Evolutionary conservation across 352 stramenopile species (phyloP).

Genomic region (Discostella stelligera): DNA sequence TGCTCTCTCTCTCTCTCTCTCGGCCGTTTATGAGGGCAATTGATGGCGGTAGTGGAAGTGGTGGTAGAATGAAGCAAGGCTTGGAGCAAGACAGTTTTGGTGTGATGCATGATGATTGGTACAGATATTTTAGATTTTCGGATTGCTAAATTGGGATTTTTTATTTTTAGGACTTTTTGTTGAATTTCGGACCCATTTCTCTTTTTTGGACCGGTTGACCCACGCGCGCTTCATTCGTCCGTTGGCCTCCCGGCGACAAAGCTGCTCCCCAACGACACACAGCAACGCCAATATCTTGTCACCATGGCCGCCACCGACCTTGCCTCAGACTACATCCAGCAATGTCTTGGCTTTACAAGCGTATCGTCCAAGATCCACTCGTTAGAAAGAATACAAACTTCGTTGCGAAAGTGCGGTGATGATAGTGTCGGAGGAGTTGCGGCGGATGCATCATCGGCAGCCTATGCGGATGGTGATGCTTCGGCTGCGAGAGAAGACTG

Average conservation of each 20-base stretch:
- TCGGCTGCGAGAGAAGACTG: neutral
- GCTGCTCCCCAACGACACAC: too few species aligned
- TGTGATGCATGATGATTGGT: neutral
- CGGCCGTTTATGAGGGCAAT: neutral
- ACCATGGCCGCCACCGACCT: slow-evolving; percentile 12
- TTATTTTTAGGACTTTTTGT: too few species aligned
- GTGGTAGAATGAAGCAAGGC: neutral
- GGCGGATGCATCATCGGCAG: neutral
- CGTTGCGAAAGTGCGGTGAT: neutral
- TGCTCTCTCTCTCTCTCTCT: too few species aligned
- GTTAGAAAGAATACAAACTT: neutral
- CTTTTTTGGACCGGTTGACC: too few species aligned
- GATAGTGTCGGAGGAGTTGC: neutral
- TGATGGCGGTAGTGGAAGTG: neutral
- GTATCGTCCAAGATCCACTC: neutral
- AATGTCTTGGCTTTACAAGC: neutral
- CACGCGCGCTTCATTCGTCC: too few species aligned
- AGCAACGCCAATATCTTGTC: too few species aligned
- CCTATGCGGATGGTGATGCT: neutral
- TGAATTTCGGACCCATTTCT: too few species aligned
- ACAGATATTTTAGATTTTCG: too few species aligned
- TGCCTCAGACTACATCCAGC: slow-evolving; percentile 7
- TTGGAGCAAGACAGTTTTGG: too few species aligned
- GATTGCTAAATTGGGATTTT: too few species aligned
- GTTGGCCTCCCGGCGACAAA: too few species aligned